Evolutionary conservation across 2,329 filamentous ascomycete genomes (phyloP), one percentile per base, ranked within the genome.

Genomic region (Leptographium galeiforme): DNA sequence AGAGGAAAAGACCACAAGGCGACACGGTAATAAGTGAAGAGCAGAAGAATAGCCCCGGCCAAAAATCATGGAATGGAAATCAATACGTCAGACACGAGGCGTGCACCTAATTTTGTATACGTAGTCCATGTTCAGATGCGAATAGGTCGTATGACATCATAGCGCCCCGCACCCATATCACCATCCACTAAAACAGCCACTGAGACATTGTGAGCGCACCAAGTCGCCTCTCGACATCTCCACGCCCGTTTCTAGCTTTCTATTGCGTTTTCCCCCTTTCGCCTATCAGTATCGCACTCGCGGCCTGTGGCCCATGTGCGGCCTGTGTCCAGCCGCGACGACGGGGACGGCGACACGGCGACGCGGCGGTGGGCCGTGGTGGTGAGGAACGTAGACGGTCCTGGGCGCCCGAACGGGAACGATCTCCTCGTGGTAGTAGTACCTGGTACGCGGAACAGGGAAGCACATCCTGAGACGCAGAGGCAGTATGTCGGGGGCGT

Each of bases 371-470:
- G 25, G 61, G 16, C 65, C 62, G 38, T 67, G 64, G 44, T 65
- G 64, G 48, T 64, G 64, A 49, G 68, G 63, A 57, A 67, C 64
- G 44, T 60, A 57, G 58, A 64, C 61, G 51, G 62, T 61, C 49
- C 69, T 8, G 40, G 12, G 48, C 14, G 25, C 25, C 25, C 48
- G 67, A 18, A 47, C 51, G 36, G 75, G 75, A 48, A 75, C 68
- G 58, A 73, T 68, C 59, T 78, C 75, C 66, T 78, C 73, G 62
- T 72, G 72, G 63, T 78, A 77, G 68, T 79, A 79, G 67, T 79
- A 76, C 8, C 43, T 51, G 48, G 70, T 70, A 43, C 68, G 71
- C 34, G 72, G 69, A 55, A 70, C 66, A 48, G 66, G 62, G 68
- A 78, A 76, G 61, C 76, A 79, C 76, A 79, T 78, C 30, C 61